phyloP scores from a whole-genome alignment of 257 asterid genomes.

The Linderniella brevidens region DNA sequence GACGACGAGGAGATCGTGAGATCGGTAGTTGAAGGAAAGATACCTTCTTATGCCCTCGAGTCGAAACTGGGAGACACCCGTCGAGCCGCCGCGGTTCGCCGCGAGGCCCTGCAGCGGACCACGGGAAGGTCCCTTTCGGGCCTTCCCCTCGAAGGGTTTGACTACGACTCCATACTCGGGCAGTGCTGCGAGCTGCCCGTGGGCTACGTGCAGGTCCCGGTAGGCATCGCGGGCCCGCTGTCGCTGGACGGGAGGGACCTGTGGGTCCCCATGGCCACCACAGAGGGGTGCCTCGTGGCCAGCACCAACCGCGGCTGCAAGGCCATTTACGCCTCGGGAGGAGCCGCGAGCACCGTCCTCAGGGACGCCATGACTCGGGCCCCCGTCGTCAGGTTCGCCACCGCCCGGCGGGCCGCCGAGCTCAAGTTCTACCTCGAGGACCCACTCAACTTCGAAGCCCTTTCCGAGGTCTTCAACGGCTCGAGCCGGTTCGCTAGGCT shows the following conservation, averaged over 20 bases:
- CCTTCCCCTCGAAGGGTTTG: conserved; percentile 70
- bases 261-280: conserved; percentile 85
- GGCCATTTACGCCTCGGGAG: conserved; percentile 68
- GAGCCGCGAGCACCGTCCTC: conserved; percentile 57
- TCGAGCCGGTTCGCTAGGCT: conserved; percentile 70
- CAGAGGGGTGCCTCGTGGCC: conserved; percentile 92
- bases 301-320: conserved; percentile 91
- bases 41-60: conserved; percentile 65
- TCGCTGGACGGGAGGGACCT: conserved; percentile 56
- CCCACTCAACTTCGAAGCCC: conserved; percentile 58
- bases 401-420: conserved; percentile 66
- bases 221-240: conserved; percentile 80
- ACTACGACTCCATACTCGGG: conserved; percentile 64
- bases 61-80: conserved; percentile 55
- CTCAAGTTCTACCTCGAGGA: conserved; percentile 80
- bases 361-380: conserved; percentile 92
- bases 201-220: conserved; percentile 85
- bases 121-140: conserved; percentile 55
- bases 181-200: conserved; percentile 99
- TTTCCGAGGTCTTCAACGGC: conserved; percentile 58
- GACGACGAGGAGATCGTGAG: conserved; percentile 55
- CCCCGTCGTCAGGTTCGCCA: conserved; percentile 72
- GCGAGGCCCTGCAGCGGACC: conserved; percentile 65
- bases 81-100: conserved; percentile 52
- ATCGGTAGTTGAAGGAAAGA: conserved; percentile 42